These are phyloP conservation scores for Ascoidea rubescens DNA, from an alignment of 805 yeast species.

Conservation along the genomic window DNA sequence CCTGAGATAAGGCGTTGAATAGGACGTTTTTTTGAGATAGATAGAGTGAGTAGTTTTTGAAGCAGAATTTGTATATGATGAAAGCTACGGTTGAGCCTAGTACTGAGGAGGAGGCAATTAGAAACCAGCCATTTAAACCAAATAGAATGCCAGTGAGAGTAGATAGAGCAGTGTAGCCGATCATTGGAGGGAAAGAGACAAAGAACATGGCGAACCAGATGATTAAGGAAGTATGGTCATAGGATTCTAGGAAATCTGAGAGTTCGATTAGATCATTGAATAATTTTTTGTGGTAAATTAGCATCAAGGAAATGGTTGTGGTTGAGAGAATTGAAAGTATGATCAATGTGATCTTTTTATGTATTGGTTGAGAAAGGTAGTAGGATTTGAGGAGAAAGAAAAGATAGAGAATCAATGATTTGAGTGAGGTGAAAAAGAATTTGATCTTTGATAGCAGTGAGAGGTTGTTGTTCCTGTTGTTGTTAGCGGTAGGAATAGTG, in stretches of 20 bases:
- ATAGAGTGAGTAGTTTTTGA: slow-evolving; percentile 35
- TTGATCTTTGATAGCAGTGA: no score
- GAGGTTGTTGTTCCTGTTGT: no score
- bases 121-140: slow-evolving; percentile 70
- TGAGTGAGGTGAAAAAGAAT: no score
- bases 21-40: slow-evolving; percentile 48
- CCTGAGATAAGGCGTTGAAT: slow-evolving; percentile 62
- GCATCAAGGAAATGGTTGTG: slow-evolving; percentile 9
- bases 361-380: neutral
- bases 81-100: slow-evolving; percentile 70
- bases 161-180: slow-evolving; percentile 66
- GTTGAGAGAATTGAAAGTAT: slow-evolving; percentile 3
- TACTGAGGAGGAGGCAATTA: slow-evolving; percentile 55
- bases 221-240: slow-evolving; percentile 27
- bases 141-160: slow-evolving; percentile 67
- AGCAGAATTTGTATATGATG: slow-evolving; percentile 43
- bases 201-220: slow-evolving; percentile 39
- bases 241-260: slow-evolving; percentile 30
- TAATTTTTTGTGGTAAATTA: slow-evolving; percentile 24
- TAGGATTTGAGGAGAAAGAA: neutral
- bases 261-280: slow-evolving; percentile 23
- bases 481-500: neutral
- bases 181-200: slow-evolving; percentile 82
- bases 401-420: neutral
- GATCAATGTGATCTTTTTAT: neutral